Percentiles rank a stretch among this genome's conserved stretches.
These are phyloP conservation scores for Epipyxis sp. DNA, from an alignment of 108 stramenopile species.

Conservation along the genomic window DNA sequence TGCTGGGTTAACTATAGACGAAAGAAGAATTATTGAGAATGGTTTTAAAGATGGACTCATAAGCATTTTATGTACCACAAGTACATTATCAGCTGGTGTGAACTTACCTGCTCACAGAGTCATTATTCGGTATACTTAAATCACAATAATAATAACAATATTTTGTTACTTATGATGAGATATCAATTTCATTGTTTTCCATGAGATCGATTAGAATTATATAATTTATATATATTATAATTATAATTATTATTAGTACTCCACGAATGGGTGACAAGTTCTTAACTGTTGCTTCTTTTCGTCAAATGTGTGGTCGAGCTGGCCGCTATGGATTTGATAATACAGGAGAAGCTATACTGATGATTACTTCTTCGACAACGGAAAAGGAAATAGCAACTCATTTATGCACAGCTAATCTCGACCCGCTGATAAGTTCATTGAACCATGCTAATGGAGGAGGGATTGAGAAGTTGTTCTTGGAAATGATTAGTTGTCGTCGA, in stretches of 20 bases:
- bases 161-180: too few relatives aligned
- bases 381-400: too few relatives aligned
- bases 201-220: too few relatives aligned
- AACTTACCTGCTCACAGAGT: slow-evolving; percentile 53
- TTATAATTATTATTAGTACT: too few relatives aligned
- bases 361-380: neutral
- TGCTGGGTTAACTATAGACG: slow-evolving; percentile 49
- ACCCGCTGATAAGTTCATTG: neutral
- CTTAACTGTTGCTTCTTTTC: slow-evolving; percentile 35
- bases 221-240: too few relatives aligned
- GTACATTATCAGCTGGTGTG: slow-evolving; percentile 50
- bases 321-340: slow-evolving; percentile 36
- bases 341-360: slow-evolving; percentile 13
- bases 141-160: too few relatives aligned
- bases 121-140: slow-evolving; percentile 48
- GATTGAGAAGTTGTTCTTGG: slow-evolving; percentile 25
- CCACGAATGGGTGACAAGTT: neutral
- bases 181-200: too few relatives aligned
- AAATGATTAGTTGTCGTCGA: neutral
- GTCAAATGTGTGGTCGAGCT: slow-evolving; percentile 54
- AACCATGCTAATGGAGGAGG: neutral
- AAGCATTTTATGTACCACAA: slow-evolving; percentile 45
- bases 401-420: slow-evolving; percentile 1
- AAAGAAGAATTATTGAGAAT: slow-evolving; percentile 43
- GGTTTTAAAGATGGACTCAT: slow-evolving; percentile 39